Conservation (phyloP, 768 basidiomycete genomes). For the Calocera viscosa region DNA sequence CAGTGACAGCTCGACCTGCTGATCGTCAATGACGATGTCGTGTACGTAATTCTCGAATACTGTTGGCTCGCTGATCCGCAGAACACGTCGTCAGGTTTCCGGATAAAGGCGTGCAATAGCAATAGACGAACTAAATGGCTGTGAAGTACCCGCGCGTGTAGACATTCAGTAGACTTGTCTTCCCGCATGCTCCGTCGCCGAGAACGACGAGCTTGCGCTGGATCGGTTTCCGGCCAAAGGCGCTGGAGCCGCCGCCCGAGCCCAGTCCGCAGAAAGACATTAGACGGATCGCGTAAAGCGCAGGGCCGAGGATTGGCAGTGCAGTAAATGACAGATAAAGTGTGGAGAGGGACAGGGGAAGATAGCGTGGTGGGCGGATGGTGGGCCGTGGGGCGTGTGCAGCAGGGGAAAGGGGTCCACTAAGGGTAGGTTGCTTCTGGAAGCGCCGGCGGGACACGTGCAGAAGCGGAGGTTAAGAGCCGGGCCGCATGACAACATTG, state of each 20-base stretch:
- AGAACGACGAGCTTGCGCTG: slow-evolving; percentile 74
- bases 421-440: too few relatives aligned
- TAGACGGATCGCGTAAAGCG: too few relatives aligned
- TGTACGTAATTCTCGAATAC: slow-evolving; percentile 98
- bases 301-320: background rate
- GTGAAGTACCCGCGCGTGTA: slow-evolving; percentile 89
- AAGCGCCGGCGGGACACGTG: too few relatives aligned
- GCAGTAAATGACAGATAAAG: background rate
- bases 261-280: background rate
- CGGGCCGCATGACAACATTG: too few relatives aligned
- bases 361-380: too few relatives aligned
- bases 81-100: slow-evolving; percentile 9
- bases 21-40: slow-evolving; percentile 75
- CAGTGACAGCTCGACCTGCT: slow-evolving; percentile 76
- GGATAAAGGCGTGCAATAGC: slow-evolving; percentile 7
- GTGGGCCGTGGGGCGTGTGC: too few relatives aligned
- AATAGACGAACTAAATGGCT: slow-evolving; percentile 66
- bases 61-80: slow-evolving; percentile 57
- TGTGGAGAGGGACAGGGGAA: background rate
- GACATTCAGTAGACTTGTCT: slow-evolving; percentile 77
- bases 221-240: slow-evolving; percentile 16
- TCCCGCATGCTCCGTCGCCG: slow-evolving; percentile 91
- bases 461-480: too few relatives aligned
- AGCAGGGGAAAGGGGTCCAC: too few relatives aligned
- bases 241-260: background rate